Conservation (phyloP, 192 early-diverging fungal genomes). For the Coemansia sp. region DNA sequence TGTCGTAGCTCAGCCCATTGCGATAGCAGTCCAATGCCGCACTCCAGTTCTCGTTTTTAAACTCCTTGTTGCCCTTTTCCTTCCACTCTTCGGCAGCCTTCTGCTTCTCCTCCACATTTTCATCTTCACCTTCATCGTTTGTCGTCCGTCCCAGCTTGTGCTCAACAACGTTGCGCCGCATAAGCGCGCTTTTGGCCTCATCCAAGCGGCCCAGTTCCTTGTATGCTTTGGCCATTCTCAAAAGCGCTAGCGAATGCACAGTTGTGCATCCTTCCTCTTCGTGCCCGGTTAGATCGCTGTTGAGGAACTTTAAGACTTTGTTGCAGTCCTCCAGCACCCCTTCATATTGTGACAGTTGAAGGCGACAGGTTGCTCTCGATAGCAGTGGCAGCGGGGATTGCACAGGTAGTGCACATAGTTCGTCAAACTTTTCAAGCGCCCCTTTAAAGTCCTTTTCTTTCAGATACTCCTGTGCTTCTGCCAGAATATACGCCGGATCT, state of each 20-base stretch:
- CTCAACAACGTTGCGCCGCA: slow-evolving; percentile 53
- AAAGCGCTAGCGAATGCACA: slow-evolving; percentile 51
- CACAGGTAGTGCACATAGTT: slow-evolving; percentile 48
- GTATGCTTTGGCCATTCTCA: slow-evolving; percentile 55
- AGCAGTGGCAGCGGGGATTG: slow-evolving; percentile 52
- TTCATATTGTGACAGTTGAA: slow-evolving; percentile 50
- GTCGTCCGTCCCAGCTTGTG: slow-evolving; percentile 45
- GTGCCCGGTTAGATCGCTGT: slow-evolving; percentile 42
- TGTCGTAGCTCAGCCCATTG: slow-evolving; percentile 46
- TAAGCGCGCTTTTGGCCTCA: slow-evolving; percentile 47
- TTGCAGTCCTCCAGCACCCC: slow-evolving; percentile 49
- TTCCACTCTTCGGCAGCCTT: slow-evolving; percentile 46
- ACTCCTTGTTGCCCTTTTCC: slow-evolving; percentile 51
- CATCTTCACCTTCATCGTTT: slow-evolving; percentile 7
- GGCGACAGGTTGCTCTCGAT: slow-evolving; percentile 47
- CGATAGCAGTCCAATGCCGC: slow-evolving; percentile 46
- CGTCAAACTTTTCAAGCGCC: slow-evolving; percentile 49
- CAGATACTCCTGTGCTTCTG: slow-evolving; percentile 50
- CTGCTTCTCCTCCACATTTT: slow-evolving; percentile 11
- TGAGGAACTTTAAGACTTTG: slow-evolving; percentile 51
- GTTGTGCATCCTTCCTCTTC: slow-evolving; percentile 51
- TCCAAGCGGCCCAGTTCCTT: slow-evolving; percentile 51
- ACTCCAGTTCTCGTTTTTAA: slow-evolving; percentile 45
- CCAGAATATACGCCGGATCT: slow-evolving; percentile 38
- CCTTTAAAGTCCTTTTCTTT: slow-evolving; percentile 47